Conservation (phyloP, 768 basidiomycete genomes). For the Trichaptum fuscoviolaceum region DNA sequence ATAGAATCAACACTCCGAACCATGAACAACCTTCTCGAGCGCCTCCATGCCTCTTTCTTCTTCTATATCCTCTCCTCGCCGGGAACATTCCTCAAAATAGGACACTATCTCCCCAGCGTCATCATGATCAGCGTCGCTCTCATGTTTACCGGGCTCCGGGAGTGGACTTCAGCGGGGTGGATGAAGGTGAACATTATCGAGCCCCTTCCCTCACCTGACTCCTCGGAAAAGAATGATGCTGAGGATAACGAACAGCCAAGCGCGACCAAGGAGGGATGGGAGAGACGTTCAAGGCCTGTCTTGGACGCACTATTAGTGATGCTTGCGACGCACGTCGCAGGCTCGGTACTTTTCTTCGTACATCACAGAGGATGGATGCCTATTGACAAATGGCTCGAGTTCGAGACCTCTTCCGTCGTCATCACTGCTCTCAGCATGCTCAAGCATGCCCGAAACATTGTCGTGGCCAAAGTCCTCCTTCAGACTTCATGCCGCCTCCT, state of each 20-base stretch:
- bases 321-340: slow-evolving; percentile 49
- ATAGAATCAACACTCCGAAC: slow-evolving; percentile 87
- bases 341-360: slow-evolving; percentile 43
- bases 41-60: slow-evolving; percentile 96
- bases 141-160: slow-evolving; percentile 75
- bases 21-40: slow-evolving; percentile 90
- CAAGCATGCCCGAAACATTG: background rate
- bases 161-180: slow-evolving; percentile 70
- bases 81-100: slow-evolving; percentile 79
- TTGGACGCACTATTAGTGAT: slow-evolving; percentile 49
- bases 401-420: background rate
- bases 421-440: background rate
- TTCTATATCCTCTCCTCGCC: slow-evolving; percentile 79
- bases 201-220: background rate
- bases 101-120: slow-evolving; percentile 83
- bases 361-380: background rate
- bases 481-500: background rate
- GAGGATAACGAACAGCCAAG: background rate
- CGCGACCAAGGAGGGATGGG: slow-evolving; percentile 31
- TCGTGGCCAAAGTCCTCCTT: background rate
- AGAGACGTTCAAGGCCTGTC: slow-evolving; percentile 47
- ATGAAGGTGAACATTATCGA: slow-evolving; percentile 13
- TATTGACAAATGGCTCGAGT: background rate
- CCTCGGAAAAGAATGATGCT: background rate
- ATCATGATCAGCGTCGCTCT: slow-evolving; percentile 80